Evolutionary conservation across 2,329 filamentous ascomycete species (phyloP).

Genomic region (Pestalotiopsis sp.): DNA sequence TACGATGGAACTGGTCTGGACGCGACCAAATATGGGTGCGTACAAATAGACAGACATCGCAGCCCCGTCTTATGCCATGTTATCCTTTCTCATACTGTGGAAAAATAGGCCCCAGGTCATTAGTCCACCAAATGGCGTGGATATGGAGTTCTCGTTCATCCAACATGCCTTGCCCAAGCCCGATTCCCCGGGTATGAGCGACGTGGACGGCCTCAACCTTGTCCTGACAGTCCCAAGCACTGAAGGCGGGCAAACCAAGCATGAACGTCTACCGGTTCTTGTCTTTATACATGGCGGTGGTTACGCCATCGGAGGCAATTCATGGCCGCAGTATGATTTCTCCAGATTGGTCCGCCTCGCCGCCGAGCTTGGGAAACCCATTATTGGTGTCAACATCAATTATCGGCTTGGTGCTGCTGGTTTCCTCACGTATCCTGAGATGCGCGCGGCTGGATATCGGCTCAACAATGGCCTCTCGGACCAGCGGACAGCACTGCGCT

Average conservation of each 20-base stretch:
- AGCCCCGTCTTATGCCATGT: background rate
- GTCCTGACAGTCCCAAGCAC: background rate
- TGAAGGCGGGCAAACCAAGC: background rate
- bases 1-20: background rate
- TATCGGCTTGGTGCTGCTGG: background rate
- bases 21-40: background rate
- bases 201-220: background rate
- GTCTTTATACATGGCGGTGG: slow-evolving; percentile 3
- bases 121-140: background rate
- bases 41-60: background rate
- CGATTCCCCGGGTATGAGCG: background rate
- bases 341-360: background rate
- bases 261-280: background rate
- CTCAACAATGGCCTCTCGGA: background rate
- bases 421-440: background rate
- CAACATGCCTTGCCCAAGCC: background rate
- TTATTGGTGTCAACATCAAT: slow-evolving; percentile 2
- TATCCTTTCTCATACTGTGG: background rate
- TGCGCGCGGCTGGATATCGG: background rate
- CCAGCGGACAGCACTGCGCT: background rate
- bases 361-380: background rate
- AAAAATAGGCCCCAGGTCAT: background rate
- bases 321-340: slow-evolving; percentile 4
- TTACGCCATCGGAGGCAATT: background rate
- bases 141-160: background rate